Conservation (phyloP, 2,329 filamentous ascomycete species). For the Ascochyta viciae-villosae region DNA sequence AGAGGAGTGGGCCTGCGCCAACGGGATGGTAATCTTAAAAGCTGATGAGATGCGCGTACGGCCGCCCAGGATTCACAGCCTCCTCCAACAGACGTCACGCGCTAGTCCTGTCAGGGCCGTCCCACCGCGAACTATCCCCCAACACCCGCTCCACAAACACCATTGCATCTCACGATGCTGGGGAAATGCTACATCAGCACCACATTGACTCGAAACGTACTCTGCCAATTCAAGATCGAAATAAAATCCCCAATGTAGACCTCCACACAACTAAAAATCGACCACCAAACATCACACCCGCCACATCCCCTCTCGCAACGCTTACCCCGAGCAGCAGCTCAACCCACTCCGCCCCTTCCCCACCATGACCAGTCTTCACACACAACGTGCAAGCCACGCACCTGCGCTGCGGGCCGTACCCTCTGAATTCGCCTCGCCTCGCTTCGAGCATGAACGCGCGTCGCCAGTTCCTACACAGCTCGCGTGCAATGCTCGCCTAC, state of each 20-base stretch:
- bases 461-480: background rate
- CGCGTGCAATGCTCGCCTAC: background rate
- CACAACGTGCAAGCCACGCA: background rate
- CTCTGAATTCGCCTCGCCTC: background rate
- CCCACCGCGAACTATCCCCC: background rate
- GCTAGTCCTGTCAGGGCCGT: constrained; percentile 8
- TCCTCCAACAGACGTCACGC: constrained; percentile 11
- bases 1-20: constrained; percentile 15
- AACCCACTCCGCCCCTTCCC: background rate
- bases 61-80: constrained; percentile 8
- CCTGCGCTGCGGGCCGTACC: background rate
- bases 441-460: constrained; percentile 1
- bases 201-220: background rate
- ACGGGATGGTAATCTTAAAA: constrained; percentile 16
- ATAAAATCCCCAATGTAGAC: background rate
- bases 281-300: background rate
- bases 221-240: background rate
- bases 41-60: constrained; percentile 9
- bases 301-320: background rate
- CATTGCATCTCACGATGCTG: background rate
- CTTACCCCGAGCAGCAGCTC: background rate
- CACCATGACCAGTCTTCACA: background rate
- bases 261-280: background rate
- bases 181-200: background rate
- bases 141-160: background rate